phyloP scores from a whole-genome alignment of 805 yeast species.

The Saccharomycopsis sp. region DNA sequence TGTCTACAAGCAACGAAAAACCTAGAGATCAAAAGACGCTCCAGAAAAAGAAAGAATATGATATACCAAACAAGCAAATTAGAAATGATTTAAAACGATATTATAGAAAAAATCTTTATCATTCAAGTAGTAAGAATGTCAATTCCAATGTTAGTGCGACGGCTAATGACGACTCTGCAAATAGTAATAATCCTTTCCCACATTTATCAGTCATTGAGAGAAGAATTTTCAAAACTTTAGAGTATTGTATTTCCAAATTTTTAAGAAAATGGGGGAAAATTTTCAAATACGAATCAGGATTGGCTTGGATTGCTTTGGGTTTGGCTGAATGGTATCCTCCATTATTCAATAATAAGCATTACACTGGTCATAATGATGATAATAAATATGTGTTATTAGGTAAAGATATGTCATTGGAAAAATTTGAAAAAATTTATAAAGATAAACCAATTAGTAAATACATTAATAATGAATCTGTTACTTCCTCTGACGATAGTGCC shows the following conservation, averaged over 20 bases:
- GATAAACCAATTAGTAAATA: neutral
- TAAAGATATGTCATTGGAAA: slow-evolving; percentile 27
- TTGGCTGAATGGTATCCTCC: slow-evolving; percentile 87
- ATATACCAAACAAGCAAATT: slow-evolving; percentile 26
- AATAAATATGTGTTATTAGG: slow-evolving; percentile 45
- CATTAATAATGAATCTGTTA: neutral
- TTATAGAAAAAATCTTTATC: slow-evolving; percentile 28
- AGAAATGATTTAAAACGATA: slow-evolving; percentile 52
- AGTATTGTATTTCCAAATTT: slow-evolving; percentile 53
- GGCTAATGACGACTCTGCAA: slow-evolving; percentile 1
- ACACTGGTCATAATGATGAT: slow-evolving; percentile 23
- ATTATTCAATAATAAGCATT: slow-evolving; percentile 26
- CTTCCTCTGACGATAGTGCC: neutral
- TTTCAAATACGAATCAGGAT: slow-evolving; percentile 68
- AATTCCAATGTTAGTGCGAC: slow-evolving; percentile 8
- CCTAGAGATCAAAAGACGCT: neutral
- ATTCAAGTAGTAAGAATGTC: slow-evolving; percentile 21
- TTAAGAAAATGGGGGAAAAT: slow-evolving; percentile 68
- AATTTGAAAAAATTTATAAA: slow-evolving; percentile 9
- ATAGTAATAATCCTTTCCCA: slow-evolving; percentile 12
- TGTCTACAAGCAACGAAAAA: neutral
- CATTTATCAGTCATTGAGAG: slow-evolving; percentile 31
- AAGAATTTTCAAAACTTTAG: slow-evolving; percentile 44
- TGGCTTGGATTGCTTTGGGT: slow-evolving; percentile 82
- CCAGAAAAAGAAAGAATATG: slow-evolving; percentile 22